These are phyloP conservation scores for Acanthamoeba culbertsoni DNA, from an alignment of 208 protist species.

Conservation along the genomic window DNA sequence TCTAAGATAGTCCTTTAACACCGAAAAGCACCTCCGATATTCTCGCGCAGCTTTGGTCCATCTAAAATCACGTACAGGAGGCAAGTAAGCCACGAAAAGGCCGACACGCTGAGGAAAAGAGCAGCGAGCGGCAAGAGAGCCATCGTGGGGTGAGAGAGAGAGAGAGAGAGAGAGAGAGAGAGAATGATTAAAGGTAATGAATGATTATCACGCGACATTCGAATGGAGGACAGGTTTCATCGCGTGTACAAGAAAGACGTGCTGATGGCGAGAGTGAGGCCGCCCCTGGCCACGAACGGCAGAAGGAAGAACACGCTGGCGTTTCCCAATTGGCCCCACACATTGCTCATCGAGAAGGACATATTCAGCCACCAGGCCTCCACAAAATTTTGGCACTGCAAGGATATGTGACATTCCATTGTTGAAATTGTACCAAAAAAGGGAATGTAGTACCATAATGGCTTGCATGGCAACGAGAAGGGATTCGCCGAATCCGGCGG, in stretches of 20 bases:
- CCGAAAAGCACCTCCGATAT: background rate
- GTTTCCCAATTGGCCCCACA: constrained; percentile 41
- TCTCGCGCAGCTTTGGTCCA: background rate
- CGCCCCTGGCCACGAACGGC: background rate
- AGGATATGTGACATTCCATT: background rate
- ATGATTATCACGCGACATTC: background rate
- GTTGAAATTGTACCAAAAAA: background rate
- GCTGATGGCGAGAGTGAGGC: background rate
- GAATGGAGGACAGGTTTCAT: background rate
- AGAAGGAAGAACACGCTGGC: constrained; percentile 9
- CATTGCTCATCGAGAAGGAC: constrained; percentile 42
- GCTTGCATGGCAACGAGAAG: constrained; percentile 39
- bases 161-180: no score
- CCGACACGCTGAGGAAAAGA: background rate
- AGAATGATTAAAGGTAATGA: no score
- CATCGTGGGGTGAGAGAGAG: no score
- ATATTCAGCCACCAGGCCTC: constrained; percentile 56
- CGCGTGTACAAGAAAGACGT: background rate
- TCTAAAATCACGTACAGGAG: background rate
- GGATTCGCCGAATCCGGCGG: constrained; percentile 5
- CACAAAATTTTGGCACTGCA: background rate
- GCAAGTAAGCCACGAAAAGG: constrained; percentile 26
- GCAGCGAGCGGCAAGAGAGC: no score
- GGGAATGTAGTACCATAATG: background rate
- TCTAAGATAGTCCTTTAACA: no score